Evolutionary conservation across 169 alveolate species (phyloP).

Genomic region (Eimeria brunetti): DNA sequence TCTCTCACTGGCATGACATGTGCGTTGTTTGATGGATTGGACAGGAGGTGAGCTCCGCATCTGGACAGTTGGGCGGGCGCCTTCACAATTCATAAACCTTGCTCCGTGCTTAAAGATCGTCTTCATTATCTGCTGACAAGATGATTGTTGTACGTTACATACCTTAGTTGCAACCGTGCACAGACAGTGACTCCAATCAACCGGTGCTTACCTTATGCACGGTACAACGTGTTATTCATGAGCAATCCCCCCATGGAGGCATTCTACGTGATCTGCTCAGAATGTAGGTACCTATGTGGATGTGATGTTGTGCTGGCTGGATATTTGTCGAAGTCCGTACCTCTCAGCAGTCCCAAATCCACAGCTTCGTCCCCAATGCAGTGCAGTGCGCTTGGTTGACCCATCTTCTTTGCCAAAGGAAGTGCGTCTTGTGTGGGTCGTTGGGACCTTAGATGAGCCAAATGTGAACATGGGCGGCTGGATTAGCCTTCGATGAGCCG

Average conservation of each 20-base stretch:
- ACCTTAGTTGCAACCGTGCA: not conserved
- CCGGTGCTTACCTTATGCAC: no score
- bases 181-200: no score
- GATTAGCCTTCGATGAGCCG: no score
- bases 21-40: not conserved
- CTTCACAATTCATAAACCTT: not conserved
- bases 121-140: not conserved
- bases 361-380: no score
- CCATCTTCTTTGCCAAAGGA: no score
- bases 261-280: not conserved
- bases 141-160: not conserved
- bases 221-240: not conserved
- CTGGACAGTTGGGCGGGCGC: not conserved
- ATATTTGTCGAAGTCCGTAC: no score
- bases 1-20: not conserved
- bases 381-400: no score
- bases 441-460: no score
- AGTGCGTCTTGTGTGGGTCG: no score
- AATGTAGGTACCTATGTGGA: not conserved
- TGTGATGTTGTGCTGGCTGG: no score
- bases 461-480: no score
- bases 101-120: not conserved
- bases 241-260: not conserved
- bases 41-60: not conserved
- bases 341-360: no score